These are phyloP conservation scores for Zymoseptoria ardabiliae DNA, from an alignment of 2,329 filamentous ascomycete genomes.

Conservation along the genomic window DNA sequence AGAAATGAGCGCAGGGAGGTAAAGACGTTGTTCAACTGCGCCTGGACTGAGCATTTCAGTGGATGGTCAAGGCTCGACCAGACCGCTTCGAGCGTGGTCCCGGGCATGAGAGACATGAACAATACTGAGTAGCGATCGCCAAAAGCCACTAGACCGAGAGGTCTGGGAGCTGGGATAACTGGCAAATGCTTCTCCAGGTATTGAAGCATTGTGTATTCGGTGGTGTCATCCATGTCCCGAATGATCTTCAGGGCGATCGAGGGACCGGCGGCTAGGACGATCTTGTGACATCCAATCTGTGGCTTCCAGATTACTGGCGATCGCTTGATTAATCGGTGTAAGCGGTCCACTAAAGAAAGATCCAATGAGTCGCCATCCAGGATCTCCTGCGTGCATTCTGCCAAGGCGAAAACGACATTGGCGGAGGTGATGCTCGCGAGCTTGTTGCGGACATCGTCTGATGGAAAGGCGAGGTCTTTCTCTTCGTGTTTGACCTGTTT, in stretches of 20 bases:
- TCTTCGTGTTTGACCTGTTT: neutral
- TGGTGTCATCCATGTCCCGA: neutral
- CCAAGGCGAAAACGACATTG: neutral
- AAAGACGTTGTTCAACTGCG: neutral
- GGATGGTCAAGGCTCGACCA: neutral
- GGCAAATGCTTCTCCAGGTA: neutral
- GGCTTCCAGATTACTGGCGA: neutral
- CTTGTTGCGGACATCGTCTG: neutral
- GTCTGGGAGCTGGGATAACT: neutral
- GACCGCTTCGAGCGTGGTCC: neutral
- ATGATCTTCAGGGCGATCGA: neutral
- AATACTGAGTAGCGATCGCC: neutral
- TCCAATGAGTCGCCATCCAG: neutral
- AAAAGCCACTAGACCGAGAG: neutral
- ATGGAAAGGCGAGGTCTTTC: neutral
- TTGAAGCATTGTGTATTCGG: neutral
- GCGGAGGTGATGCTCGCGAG: neutral
- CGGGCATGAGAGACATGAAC: slow-evolving; percentile 1
- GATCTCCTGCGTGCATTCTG: neutral
- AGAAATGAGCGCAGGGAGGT: neutral
- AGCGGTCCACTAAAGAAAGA: neutral
- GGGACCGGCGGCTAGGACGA: neutral
- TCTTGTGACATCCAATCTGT: neutral
- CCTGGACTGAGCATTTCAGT: neutral
- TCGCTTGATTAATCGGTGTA: neutral